A percentile compares a stretch with the other conserved stretches of the same genome.
These are phyloP conservation scores for Choricystis sp. DNA, from an alignment of 139 green algal genomes.

Conservation along the genomic window DNA sequence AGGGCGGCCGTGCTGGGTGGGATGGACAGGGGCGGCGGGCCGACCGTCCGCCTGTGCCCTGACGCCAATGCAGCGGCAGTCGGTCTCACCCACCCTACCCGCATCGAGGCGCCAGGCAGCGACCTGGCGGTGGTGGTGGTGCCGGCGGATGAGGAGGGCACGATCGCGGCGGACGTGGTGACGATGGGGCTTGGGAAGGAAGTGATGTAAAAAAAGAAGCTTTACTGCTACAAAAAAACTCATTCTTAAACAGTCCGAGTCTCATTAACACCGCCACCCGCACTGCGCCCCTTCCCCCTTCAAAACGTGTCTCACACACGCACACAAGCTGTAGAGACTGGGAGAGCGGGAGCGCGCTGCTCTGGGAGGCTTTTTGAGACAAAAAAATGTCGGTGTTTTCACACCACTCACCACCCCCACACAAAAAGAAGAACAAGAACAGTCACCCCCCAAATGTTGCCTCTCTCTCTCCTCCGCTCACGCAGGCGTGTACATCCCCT, in stretches of 20 bases:
- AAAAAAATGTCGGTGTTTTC: too few species aligned
- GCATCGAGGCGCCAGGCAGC: background rate
- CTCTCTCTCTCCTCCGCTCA: too few species aligned
- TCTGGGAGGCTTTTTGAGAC: too few species aligned
- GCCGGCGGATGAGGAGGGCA: background rate
- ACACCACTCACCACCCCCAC: too few species aligned
- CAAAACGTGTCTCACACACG: background rate
- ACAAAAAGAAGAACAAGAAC: too few species aligned
- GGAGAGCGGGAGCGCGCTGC: too few species aligned
- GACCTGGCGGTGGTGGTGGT: background rate
- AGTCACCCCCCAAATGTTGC: too few species aligned
- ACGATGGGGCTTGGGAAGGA: background rate
- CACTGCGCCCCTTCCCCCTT: background rate
- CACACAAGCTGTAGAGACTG: too few species aligned
- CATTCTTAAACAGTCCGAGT: too few species aligned
- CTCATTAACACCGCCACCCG: too few species aligned
- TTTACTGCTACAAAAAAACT: background rate
- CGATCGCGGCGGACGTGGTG: background rate
- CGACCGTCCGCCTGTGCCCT: background rate
- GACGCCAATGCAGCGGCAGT: background rate
- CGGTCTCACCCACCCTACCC: background rate
- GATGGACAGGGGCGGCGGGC: background rate
- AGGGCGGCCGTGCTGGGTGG: background rate
- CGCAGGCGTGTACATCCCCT: conserved; percentile 42
- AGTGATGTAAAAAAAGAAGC: background rate